phyloP scores from a whole-genome alignment of 139 green algal species.

The Coelastrella sp. region DNA sequence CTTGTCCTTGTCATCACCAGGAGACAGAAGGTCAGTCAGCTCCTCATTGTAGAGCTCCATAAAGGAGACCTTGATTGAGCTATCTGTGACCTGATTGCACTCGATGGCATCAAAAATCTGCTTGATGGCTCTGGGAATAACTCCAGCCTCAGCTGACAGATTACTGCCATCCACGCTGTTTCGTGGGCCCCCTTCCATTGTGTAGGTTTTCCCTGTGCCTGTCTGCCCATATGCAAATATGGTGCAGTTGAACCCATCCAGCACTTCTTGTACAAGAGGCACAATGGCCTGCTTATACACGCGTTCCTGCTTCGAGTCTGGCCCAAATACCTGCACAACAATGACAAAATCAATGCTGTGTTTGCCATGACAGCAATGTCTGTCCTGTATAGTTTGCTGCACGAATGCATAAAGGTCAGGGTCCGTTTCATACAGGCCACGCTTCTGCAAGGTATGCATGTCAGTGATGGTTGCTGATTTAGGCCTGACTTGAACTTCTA shows the following conservation, averaged over 20 bases:
- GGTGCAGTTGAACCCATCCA: constrained; percentile 89
- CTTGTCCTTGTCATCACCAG: constrained; percentile 61
- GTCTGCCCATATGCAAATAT: constrained; percentile 87
- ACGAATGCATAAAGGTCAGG: too few species aligned
- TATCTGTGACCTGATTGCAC: constrained; percentile 68
- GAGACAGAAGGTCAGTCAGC: constrained; percentile 94
- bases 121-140: constrained; percentile 96
- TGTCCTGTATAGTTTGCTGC: too few species aligned
- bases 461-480: too few species aligned
- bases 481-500: too few species aligned
- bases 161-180: constrained; percentile 68
- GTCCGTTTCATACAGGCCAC: too few species aligned
- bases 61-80: constrained; percentile 85
- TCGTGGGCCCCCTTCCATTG: constrained; percentile 91
- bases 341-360: too few species aligned
- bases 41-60: constrained; percentile 99
- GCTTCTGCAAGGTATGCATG: too few species aligned
- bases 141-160: constrained; percentile 82
- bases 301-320: constrained; percentile 84
- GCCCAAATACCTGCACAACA: constrained; percentile 88
- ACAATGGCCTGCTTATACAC: constrained; percentile 89
- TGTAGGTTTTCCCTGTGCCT: constrained; percentile 98
- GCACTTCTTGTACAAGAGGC: constrained; percentile 96
- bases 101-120: constrained; percentile 96
- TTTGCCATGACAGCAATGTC: too few species aligned